phyloP scores from a whole-genome alignment of 2,329 filamentous ascomycete genomes.

The Sclerotinia nivalis region DNA sequence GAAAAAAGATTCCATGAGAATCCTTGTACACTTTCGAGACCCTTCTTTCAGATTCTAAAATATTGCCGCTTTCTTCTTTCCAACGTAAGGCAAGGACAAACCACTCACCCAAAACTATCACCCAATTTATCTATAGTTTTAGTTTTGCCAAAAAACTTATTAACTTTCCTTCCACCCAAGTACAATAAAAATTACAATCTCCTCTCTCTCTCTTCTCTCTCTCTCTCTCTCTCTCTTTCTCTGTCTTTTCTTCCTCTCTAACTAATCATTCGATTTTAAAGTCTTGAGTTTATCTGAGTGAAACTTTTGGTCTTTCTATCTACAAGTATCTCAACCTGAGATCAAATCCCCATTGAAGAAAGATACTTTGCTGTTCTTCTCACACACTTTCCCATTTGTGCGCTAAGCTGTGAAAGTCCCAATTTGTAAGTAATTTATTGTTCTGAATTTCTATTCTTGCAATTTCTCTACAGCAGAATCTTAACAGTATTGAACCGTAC shows the following conservation, averaged over 20 bases:
- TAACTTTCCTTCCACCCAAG: too few species aligned
- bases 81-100: background rate
- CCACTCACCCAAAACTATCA: background rate
- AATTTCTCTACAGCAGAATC: background rate
- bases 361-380: background rate
- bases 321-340: too few species aligned
- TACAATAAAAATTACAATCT: background rate
- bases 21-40: conserved; percentile 18
- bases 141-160: too few species aligned
- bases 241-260: background rate
- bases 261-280: background rate
- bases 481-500: background rate
- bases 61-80: conserved; percentile 14
- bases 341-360: background rate
- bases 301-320: too few species aligned
- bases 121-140: too few species aligned
- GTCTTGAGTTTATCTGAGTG: background rate
- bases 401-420: background rate
- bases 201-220: background rate
- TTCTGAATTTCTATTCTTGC: background rate
- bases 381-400: background rate
- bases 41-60: conserved; percentile 24
- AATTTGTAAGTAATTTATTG: background rate
- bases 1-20: background rate
- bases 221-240: background rate